phyloP scores from a whole-genome alignment of 2,329 filamentous ascomycete species.

The Paecilomyces sp. region DNA sequence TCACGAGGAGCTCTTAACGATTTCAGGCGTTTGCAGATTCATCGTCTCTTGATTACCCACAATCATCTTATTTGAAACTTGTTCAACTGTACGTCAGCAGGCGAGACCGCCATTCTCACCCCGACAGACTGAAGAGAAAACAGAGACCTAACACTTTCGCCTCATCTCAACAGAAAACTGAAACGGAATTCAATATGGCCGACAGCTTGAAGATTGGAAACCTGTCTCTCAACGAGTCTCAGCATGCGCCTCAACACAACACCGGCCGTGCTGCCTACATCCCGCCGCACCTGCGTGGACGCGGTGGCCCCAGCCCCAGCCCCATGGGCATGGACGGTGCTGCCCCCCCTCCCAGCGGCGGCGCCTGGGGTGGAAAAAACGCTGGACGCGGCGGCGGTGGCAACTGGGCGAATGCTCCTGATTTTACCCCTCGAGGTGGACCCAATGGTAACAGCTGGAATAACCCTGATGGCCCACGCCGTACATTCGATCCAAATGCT shows the following conservation, averaged over 20 bases:
- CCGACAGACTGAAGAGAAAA: not conserved
- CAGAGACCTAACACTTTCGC: not conserved
- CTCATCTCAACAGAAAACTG: not conserved
- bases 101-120: not conserved
- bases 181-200: constrained; percentile 19
- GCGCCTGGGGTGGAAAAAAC: constrained; percentile 10
- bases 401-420: constrained; percentile 51
- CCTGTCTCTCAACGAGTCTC: constrained; percentile 51
- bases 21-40: not conserved
- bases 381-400: constrained; percentile 21
- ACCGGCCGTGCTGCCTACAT: constrained; percentile 57
- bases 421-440: constrained; percentile 44
- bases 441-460: constrained; percentile 34
- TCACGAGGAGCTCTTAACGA: constrained; percentile 1
- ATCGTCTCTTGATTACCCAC: not conserved
- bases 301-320: constrained; percentile 19
- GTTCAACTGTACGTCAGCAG: not conserved
- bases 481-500: constrained; percentile 52
- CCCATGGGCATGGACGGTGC: constrained; percentile 31
- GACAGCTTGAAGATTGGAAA: constrained; percentile 34
- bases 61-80: not conserved
- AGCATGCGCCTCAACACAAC: constrained; percentile 47
- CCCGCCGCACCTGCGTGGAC: constrained; percentile 55
- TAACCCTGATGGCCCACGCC: constrained; percentile 28
- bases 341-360: constrained; percentile 18